Evolutionary conservation across 441 rosid genomes (phyloP).

Genomic region (Erodium moschatum): DNA sequence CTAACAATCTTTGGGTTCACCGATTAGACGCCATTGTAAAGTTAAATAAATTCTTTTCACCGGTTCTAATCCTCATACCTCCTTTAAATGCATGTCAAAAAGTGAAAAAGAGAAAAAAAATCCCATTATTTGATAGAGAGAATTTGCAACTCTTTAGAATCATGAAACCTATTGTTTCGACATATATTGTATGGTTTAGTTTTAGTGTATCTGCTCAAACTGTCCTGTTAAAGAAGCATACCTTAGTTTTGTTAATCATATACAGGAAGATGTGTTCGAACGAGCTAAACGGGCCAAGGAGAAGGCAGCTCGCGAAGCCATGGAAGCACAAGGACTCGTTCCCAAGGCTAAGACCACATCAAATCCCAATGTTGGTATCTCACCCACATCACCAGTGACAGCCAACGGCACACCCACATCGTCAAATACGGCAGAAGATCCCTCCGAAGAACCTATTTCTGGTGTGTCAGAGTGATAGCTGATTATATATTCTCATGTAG

Average conservation of each 20-base stretch:
- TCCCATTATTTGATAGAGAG: too few species aligned
- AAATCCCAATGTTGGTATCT: constrained; percentile 11
- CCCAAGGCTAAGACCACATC: constrained; percentile 28
- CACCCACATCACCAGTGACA: constrained; percentile 27
- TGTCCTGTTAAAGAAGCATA: too few species aligned
- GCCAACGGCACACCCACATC: not conserved
- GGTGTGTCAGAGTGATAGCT: constrained; percentile 21
- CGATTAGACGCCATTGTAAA: not conserved
- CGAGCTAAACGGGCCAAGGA: constrained; percentile 78
- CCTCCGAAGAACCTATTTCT: constrained; percentile 21
- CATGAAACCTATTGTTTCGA: not conserved
- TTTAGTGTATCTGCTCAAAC: too few species aligned
- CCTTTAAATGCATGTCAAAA: too few species aligned
- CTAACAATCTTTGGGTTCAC: not conserved
- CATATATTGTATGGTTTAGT: not conserved
- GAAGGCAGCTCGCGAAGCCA: constrained; percentile 61
- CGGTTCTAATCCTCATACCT: too few species aligned
- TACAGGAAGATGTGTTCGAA: constrained; percentile 69
- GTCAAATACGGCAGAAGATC: constrained; percentile 22
- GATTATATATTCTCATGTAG: not conserved
- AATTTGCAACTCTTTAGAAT: too few species aligned
- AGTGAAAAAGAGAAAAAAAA: too few species aligned
- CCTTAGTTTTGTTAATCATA: not conserved
- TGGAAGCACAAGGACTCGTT: constrained; percentile 47
- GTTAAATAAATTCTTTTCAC: not conserved